phyloP scores from a whole-genome alignment of 2,329 filamentous ascomycete species.

The Nothopassalora personata region DNA sequence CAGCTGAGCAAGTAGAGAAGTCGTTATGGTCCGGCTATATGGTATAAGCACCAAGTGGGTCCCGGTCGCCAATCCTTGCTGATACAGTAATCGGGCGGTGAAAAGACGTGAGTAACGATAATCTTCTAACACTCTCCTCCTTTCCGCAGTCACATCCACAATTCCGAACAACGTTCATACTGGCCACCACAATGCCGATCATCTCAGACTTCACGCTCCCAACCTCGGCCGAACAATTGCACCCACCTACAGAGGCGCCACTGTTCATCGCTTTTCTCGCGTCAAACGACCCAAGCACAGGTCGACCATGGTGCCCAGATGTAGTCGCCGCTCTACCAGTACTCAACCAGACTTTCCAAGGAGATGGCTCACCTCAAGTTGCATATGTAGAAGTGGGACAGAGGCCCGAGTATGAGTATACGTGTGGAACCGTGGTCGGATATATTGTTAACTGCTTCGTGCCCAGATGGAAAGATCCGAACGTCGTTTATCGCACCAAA shows the following conservation, averaged over 20 bases:
- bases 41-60: too few relatives aligned
- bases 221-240: neutral
- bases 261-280: conserved; percentile 21
- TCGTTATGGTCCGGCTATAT: too few relatives aligned
- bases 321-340: conserved; percentile 15
- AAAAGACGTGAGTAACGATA: too few relatives aligned
- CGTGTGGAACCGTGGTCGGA: neutral
- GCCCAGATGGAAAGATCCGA: conserved; percentile 16
- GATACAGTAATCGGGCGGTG: too few relatives aligned
- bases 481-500: conserved; percentile 5
- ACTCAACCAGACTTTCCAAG: conserved; percentile 13
- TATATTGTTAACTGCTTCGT: neutral
- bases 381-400: conserved; percentile 20
- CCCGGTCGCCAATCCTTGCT: too few relatives aligned
- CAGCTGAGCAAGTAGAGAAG: too few relatives aligned
- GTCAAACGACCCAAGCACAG: conserved; percentile 15
- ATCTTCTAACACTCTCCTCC: too few relatives aligned
- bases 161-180: too few relatives aligned
- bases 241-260: neutral
- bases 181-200: conserved; percentile 9
- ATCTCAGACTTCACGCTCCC: conserved; percentile 4
- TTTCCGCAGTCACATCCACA: too few relatives aligned
- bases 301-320: conserved; percentile 20
- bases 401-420: conserved; percentile 12
- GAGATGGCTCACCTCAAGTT: conserved; percentile 6